Percentiles rank a stretch among this genome's conserved stretches.
Conservation (phyloP, 768 basidiomycete species). For the Boletus patriciae region DNA sequence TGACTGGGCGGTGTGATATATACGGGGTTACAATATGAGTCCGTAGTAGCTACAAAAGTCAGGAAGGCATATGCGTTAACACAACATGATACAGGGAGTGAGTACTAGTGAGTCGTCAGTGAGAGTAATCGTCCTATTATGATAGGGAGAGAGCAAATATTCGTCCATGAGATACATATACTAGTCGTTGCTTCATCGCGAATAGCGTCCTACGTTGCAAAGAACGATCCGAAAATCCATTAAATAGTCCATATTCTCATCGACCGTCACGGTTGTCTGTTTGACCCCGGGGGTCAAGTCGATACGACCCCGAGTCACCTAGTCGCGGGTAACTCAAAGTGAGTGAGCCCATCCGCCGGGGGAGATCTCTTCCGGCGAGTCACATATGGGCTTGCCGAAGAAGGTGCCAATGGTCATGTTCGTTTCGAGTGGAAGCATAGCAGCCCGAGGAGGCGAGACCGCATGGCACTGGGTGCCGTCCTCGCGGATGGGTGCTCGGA, state of each 20-base stretch:
- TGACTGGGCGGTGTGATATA: background rate
- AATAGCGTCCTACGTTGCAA: constrained; percentile 1
- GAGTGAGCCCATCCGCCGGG: background rate
- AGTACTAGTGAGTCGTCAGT: background rate
- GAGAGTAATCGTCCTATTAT: constrained; percentile 4
- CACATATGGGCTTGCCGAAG: constrained; percentile 19
- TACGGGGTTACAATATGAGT: constrained; percentile 2
- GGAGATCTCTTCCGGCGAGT: constrained; percentile 23
- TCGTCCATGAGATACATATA: background rate
- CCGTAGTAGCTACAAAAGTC: constrained; percentile 13
- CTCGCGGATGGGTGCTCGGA: background rate
- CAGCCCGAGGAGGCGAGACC: background rate
- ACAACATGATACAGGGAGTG: constrained; percentile 2
- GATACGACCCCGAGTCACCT: too few species aligned
- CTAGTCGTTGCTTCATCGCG: background rate
- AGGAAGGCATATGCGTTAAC: background rate
- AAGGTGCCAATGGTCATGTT: background rate
- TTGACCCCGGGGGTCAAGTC: background rate
- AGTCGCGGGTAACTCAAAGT: background rate
- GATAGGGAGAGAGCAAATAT: constrained; percentile 1
- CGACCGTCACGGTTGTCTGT: background rate
- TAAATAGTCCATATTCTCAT: background rate
- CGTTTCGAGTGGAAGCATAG: background rate
- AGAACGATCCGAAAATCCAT: background rate
- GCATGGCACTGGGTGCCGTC: background rate